Conservation (phyloP, 495 filamentous ascomycete genomes). For the Trichocladium uniseriatum region DNA sequence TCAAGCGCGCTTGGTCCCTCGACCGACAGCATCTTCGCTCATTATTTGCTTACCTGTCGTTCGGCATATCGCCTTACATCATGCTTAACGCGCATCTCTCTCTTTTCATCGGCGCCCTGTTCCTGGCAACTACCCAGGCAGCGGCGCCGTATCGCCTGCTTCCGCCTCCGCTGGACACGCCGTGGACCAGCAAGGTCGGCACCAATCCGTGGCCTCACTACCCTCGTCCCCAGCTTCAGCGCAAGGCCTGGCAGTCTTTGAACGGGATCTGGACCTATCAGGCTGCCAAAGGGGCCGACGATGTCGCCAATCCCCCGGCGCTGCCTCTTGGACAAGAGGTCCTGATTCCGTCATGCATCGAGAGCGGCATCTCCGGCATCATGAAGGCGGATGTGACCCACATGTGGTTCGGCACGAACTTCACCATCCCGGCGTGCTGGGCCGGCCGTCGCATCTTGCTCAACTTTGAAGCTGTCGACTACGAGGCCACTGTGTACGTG, state of each 20-base stretch:
- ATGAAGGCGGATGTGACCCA: conserved; percentile 39
- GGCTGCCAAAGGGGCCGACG: conserved; percentile 32
- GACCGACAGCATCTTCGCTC: too few relatives aligned
- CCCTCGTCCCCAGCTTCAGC: conserved; percentile 51
- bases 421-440: conserved; percentile 45
- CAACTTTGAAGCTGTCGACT: conserved; percentile 63
- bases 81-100: not conserved
- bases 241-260: conserved; percentile 51
- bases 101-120: not conserved
- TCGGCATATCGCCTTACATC: not conserved
- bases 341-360: conserved; percentile 56
- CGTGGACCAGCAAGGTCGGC: conserved; percentile 54
- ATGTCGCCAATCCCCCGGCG: conserved; percentile 35
- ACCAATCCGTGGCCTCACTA: conserved; percentile 59
- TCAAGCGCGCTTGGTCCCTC: too few relatives aligned
- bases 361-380: conserved; percentile 44
- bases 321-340: conserved; percentile 40
- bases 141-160: conserved; percentile 17
- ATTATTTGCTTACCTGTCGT: too few relatives aligned
- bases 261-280: conserved; percentile 62
- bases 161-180: conserved; percentile 45
- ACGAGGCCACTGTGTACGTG: conserved; percentile 55
- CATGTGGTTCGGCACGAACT: conserved; percentile 53
- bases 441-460: conserved; percentile 37
- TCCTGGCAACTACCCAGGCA: not conserved